Percentiles rank a stretch among this genome's conserved stretches.
Conservation (phyloP, 2,329 filamentous ascomycete species). For the Lachnellula subtilissima region DNA sequence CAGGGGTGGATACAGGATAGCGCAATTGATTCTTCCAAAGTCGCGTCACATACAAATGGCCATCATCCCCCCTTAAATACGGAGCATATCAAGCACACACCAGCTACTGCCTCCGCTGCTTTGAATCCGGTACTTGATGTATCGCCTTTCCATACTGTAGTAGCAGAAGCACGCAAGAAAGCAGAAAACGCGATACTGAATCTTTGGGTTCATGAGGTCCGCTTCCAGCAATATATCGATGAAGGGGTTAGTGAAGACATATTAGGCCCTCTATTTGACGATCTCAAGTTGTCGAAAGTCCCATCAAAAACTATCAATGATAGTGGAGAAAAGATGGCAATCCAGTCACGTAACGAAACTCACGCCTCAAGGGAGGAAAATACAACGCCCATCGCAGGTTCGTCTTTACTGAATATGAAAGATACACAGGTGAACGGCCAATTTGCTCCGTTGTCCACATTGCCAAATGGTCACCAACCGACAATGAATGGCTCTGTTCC, state of each 20-base stretch:
- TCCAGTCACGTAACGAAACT: neutral
- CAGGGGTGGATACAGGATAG: constrained; percentile 10
- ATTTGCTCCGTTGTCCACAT: constrained; percentile 21
- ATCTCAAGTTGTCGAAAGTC: constrained; percentile 52
- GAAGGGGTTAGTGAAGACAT: constrained; percentile 65
- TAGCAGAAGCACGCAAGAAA: constrained; percentile 38
- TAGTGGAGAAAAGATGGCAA: neutral
- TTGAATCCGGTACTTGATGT: neutral
- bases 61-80: neutral
- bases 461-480: constrained; percentile 52
- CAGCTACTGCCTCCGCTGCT: neutral
- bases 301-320: constrained; percentile 15
- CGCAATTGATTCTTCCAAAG: neutral
- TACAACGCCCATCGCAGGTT: neutral
- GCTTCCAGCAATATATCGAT: constrained; percentile 66
- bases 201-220: constrained; percentile 62
- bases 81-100: constrained; percentile 1
- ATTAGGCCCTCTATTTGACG: constrained; percentile 60
- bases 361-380: neutral
- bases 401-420: neutral
- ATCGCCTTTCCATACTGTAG: constrained; percentile 13
- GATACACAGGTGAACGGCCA: neutral
- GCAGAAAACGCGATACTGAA: constrained; percentile 65
- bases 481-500: neutral
- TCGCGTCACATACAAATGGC: constrained; percentile 7